These are phyloP conservation scores for Cryoendolithus antarcticus DNA, from an alignment of 2,329 filamentous ascomycete genomes.

Conservation along the genomic window DNA sequence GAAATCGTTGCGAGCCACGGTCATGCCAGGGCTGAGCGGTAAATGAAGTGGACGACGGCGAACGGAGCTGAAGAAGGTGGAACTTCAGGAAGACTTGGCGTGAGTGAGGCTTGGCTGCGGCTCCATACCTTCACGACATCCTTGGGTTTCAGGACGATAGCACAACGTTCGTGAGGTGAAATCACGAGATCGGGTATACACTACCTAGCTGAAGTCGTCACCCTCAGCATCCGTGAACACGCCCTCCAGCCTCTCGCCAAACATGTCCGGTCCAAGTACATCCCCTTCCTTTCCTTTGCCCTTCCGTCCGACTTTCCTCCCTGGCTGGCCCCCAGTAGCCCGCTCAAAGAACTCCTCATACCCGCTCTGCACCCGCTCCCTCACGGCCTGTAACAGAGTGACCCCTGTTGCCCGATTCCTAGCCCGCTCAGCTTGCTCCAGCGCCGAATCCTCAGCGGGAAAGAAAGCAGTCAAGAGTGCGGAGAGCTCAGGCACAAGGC, in stretches of 20 bases:
- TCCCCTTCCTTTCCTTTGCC: conserved; percentile 50
- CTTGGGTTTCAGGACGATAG: no score
- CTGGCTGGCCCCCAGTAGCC: conserved; percentile 28
- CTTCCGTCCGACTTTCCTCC: conserved; percentile 31
- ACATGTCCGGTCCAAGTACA: conserved; percentile 53
- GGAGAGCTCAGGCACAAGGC: conserved; percentile 42
- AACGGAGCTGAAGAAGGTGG: no score
- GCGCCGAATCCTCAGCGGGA: conserved; percentile 35
- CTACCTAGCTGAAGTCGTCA: no score
- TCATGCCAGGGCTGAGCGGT: no score
- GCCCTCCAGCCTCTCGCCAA: conserved; percentile 48
- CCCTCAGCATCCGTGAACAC: conserved; percentile 32
- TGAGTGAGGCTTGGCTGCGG: no score
- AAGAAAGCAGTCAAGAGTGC: conserved; percentile 39
- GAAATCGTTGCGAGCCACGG: no score
- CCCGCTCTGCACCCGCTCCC: conserved; percentile 48
- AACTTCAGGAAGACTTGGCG: no score
- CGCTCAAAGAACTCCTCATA: conserved; percentile 54
- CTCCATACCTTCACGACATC: no score
- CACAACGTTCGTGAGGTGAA: no score
- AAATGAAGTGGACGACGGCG: no score
- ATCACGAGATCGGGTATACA: no score
- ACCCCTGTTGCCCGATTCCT: conserved; percentile 41
- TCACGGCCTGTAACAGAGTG: conserved; percentile 53
- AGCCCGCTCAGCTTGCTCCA: no score